Evolutionary conservation across 2,329 filamentous ascomycete species (phyloP).

Genomic region (Trichoderma sp.): DNA sequence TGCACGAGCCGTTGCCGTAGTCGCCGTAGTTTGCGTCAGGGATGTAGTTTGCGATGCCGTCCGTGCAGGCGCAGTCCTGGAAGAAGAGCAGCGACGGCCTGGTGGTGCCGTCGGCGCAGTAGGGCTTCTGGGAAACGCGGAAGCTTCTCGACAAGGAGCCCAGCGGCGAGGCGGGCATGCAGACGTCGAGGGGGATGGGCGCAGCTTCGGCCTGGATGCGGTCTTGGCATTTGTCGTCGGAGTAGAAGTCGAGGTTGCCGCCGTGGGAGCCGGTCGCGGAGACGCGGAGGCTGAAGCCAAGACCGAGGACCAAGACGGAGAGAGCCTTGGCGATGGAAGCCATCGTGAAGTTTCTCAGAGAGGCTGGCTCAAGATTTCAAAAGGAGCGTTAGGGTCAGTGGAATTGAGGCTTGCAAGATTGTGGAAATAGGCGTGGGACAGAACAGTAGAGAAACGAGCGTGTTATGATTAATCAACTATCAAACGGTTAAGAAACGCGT

Average conservation of each 20-base stretch:
- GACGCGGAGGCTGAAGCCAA: slow-evolving; percentile 7
- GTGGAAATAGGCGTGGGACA: background rate
- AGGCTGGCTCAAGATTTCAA: background rate
- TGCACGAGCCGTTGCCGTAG: slow-evolving; percentile 24
- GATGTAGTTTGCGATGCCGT: slow-evolving; percentile 18
- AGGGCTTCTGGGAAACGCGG: slow-evolving; percentile 21
- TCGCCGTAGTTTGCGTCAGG: slow-evolving; percentile 21
- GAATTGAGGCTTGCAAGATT: background rate
- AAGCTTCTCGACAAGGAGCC: slow-evolving; percentile 10
- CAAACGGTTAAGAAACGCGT: background rate
- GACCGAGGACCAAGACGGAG: background rate
- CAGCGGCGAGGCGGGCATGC: slow-evolving; percentile 14
- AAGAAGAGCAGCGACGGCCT: slow-evolving; percentile 23
- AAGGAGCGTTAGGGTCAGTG: background rate
- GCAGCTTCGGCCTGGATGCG: slow-evolving; percentile 11
- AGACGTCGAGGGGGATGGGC: slow-evolving; percentile 20
- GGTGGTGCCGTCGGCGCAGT: slow-evolving; percentile 21
- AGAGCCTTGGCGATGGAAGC: slow-evolving; percentile 13
- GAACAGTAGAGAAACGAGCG: background rate
- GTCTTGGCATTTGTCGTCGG: slow-evolving; percentile 19
- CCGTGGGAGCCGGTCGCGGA: slow-evolving; percentile 7
- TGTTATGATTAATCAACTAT: background rate
- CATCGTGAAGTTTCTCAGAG: background rate
- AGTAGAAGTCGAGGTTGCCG: slow-evolving; percentile 20
- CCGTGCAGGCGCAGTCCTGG: slow-evolving; percentile 20